These are phyloP conservation scores for Scleroderma citrinum DNA, from an alignment of 768 basidiomycete species.

Conservation along the genomic window DNA sequence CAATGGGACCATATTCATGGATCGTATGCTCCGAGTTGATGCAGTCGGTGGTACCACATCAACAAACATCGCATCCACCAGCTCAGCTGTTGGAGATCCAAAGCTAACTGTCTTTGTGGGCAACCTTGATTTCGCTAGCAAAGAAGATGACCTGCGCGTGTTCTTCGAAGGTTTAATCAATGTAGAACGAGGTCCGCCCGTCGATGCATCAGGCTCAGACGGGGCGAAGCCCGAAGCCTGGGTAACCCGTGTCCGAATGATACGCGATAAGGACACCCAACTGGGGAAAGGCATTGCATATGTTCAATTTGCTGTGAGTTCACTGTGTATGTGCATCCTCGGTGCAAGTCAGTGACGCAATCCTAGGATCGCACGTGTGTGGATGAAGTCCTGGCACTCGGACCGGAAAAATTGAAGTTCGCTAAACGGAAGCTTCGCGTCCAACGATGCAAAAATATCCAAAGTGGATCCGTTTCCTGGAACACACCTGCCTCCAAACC, in stretches of 20 bases:
- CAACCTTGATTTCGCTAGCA: conserved; percentile 86
- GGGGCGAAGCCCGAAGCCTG: conserved; percentile 43
- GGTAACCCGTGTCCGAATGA: conserved; percentile 82
- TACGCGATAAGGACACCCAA: conserved; percentile 87
- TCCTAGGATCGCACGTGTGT: conserved; percentile 83
- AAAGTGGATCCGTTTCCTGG: conserved; percentile 31
- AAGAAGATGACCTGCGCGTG: conserved; percentile 81
- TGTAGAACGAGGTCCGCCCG: conserved; percentile 61
- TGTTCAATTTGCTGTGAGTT: conserved; percentile 69
- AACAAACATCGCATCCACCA: conserved; percentile 15
- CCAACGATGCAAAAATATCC: conserved; percentile 80
- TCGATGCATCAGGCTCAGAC: conserved; percentile 21
- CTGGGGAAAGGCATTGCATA: conserved; percentile 96
- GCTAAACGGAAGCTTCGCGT: conserved; percentile 90
- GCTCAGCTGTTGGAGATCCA: conserved; percentile 48
- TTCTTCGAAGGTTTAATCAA: conserved; percentile 81
- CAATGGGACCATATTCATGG: conserved; percentile 72
- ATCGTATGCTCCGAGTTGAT: conserved; percentile 77
- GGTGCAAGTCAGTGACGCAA: neutral
- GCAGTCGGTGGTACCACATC: conserved; percentile 37
- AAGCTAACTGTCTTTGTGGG: conserved; percentile 87
- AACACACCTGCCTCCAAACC: neutral
- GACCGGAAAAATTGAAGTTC: conserved; percentile 74
- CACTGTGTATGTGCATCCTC: neutral
- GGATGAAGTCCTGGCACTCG: conserved; percentile 84